Percentiles rank a stretch among this genome's conserved stretches.
phyloP scores from a whole-genome alignment of 2,329 filamentous ascomycete genomes.

The Neopestalotiopsis rosae region DNA sequence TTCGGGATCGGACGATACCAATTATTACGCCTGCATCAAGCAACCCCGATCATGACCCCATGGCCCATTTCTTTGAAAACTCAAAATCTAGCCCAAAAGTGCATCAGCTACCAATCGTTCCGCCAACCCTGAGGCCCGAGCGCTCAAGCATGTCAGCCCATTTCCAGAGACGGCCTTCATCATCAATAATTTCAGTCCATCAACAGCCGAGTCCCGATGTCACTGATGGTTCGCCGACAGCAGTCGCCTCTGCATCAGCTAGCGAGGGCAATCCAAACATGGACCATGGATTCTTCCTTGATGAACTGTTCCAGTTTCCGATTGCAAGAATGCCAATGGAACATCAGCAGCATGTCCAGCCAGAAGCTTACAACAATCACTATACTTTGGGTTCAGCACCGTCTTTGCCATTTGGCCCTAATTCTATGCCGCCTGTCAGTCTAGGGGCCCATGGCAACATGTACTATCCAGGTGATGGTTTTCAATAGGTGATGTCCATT shows the following conservation, averaged over 20 bases:
- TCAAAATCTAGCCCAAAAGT: slow-evolving; percentile 21
- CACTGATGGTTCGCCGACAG: slow-evolving; percentile 29
- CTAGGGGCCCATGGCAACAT: too few relatives aligned
- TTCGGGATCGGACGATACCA: slow-evolving; percentile 33
- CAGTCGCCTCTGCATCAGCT: slow-evolving; percentile 26
- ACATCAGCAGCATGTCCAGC: slow-evolving; percentile 19
- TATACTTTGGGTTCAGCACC: slow-evolving; percentile 25
- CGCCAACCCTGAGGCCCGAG: slow-evolving; percentile 26
- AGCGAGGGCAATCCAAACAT: slow-evolving; percentile 31
- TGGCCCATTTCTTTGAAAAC: slow-evolving; percentile 34
- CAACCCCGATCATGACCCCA: slow-evolving; percentile 31
- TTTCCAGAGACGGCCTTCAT: slow-evolving; percentile 21
- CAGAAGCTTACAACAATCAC: slow-evolving; percentile 22
- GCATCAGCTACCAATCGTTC: slow-evolving; percentile 20
- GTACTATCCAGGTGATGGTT: background rate
- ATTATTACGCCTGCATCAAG: slow-evolving; percentile 34
- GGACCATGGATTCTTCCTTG: slow-evolving; percentile 43
- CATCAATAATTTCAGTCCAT: slow-evolving; percentile 31
- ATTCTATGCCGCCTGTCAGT: slow-evolving; percentile 19
- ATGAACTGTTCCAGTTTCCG: slow-evolving; percentile 38
- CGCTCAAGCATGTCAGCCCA: slow-evolving; percentile 18
- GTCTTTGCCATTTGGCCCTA: slow-evolving; percentile 21
- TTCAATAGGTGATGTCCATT: background rate
- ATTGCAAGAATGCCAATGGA: slow-evolving; percentile 6
- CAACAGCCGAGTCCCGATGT: slow-evolving; percentile 39